Evolutionary conservation across 331 rosid species (phyloP).

Genomic region (Acacia pycnantha): DNA sequence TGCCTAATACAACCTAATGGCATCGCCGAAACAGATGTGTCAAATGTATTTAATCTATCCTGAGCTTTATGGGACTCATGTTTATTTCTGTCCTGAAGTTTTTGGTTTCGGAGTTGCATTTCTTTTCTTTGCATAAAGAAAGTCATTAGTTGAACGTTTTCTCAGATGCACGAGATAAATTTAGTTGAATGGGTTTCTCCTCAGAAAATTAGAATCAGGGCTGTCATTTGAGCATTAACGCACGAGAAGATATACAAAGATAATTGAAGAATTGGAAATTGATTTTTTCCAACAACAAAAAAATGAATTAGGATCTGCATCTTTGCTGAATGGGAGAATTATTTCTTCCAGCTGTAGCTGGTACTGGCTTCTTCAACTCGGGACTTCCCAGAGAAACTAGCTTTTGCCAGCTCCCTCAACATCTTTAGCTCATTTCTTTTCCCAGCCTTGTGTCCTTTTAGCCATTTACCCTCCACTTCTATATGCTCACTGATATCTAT

Average conservation of each 20-base stretch:
- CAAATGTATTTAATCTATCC: neutral
- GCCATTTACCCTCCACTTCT: conserved; percentile 47
- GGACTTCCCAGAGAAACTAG: conserved; percentile 51
- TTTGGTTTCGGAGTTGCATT: neutral
- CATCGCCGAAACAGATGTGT: neutral
- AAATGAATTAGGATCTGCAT: neutral
- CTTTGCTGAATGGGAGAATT: neutral
- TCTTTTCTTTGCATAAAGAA: neutral
- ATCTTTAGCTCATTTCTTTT: conserved; percentile 49
- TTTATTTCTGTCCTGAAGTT: neutral
- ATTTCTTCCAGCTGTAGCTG: conserved; percentile 37
- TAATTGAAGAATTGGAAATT: neutral
- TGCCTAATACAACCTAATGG: neutral
- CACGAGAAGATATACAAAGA: conserved; percentile 20
- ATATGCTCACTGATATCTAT: conserved; percentile 19
- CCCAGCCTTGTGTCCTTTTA: conserved; percentile 44
- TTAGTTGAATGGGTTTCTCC: neutral
- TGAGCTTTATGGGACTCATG: neutral
- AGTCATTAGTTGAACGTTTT: neutral
- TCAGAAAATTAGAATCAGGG: neutral
- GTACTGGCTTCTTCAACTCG: conserved; percentile 51
- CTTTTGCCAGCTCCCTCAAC: conserved; percentile 65
- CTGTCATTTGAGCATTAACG: neutral
- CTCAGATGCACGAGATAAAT: neutral
- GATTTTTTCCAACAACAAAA: conserved; percentile 5